Base-by-base conservation (phyloP, 352 stramenopile species). In the Phytopythium ostracodes region DNA sequence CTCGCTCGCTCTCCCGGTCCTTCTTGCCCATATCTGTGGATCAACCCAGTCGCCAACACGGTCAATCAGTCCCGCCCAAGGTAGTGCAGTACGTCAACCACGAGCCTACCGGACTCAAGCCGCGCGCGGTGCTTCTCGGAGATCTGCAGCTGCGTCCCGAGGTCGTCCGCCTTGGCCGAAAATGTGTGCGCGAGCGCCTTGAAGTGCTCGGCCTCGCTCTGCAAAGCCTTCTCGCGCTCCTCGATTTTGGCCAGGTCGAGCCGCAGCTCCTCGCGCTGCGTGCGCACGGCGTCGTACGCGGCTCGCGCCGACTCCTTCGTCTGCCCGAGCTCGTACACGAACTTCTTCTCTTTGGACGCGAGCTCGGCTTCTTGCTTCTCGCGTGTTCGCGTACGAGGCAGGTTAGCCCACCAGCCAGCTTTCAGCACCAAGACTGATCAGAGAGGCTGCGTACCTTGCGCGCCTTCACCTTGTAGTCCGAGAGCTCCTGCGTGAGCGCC, bases 241-340 rank as follows among this genome's bases (percentile, higher is more conserved):
- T 85, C 71, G 7, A 64, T 68, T 31, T 77, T 77, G 2, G 79
- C 75, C 2, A 91, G 52, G 33, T 93, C 74, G 4, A 88, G 33
- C 22, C 79, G 77, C 14, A 93, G 69, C 36, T 89, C 73, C 56
- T 90, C 81, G 11, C 70, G 60, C 29, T 93, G 80, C n/a, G 56
- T 65, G 22, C 76, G 72, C 6, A 93, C 56, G 6, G 80, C 66
- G 66, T 90, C 84, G 46, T 90, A 91, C 2, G 76, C 76, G 44
- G 81, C 81, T 24, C 76, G 73, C 9, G 78, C 78, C 11, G 79
- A 86, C 31, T 93, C 79, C 46, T 91, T 90, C 7, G 69, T 81
- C 42, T 90, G 81, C 4, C 66, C 71, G 17, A 93, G 56, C 53
- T 93, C 81, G 59, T 91, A 90, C 20, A 75, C 59, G 17, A 81